A percentile compares a stretch with the other conserved stretches of the same genome.
Conservation (phyloP, 2,329 filamentous ascomycete species). For the Verticillium longisporum region DNA sequence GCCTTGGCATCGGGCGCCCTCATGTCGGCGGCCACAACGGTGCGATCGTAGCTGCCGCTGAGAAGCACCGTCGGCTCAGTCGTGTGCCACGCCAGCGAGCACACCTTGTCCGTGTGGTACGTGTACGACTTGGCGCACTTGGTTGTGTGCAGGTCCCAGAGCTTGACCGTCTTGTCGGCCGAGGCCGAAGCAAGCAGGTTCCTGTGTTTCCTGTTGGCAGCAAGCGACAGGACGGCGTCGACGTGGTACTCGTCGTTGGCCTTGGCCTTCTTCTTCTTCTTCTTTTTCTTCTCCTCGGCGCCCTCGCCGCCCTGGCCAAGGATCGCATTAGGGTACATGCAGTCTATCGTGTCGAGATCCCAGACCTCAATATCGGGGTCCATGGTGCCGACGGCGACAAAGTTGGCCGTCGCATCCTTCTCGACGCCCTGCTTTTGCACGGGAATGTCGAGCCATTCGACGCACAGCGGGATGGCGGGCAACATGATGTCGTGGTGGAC, state of each 20-base stretch:
- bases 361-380: slow-evolving; percentile 98
- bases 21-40: slow-evolving; percentile 93
- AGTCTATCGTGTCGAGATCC: slow-evolving; percentile 93
- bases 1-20: slow-evolving; percentile 76
- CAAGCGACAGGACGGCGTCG: slow-evolving; percentile 84
- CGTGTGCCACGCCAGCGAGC: slow-evolving; percentile 89
- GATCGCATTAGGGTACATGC: slow-evolving; percentile 97
- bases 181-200: slow-evolving; percentile 93
- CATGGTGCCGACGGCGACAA: slow-evolving; percentile 92
- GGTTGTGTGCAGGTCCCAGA: slow-evolving; percentile 91
- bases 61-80: slow-evolving; percentile 81
- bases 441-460: slow-evolving; percentile 94
- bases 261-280: slow-evolving; percentile 90
- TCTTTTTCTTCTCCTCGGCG: slow-evolving; percentile 56
- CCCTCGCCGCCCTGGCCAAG: slow-evolving; percentile 66
- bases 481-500: slow-evolving; percentile 99
- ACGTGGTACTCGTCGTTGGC: slow-evolving; percentile 90
- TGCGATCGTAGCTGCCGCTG: slow-evolving; percentile 92
- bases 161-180: slow-evolving; percentile 93
- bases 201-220: slow-evolving; percentile 87
- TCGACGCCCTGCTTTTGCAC: slow-evolving; percentile 62
- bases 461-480: slow-evolving; percentile 86
- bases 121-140: slow-evolving; percentile 93
- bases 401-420: slow-evolving; percentile 71
- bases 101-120: slow-evolving; percentile 97